Evolutionary conservation across 345 rosid species (phyloP), one percentile per base, ranked within the genome.

Genomic region (Eucalyptus pauciflora): DNA sequence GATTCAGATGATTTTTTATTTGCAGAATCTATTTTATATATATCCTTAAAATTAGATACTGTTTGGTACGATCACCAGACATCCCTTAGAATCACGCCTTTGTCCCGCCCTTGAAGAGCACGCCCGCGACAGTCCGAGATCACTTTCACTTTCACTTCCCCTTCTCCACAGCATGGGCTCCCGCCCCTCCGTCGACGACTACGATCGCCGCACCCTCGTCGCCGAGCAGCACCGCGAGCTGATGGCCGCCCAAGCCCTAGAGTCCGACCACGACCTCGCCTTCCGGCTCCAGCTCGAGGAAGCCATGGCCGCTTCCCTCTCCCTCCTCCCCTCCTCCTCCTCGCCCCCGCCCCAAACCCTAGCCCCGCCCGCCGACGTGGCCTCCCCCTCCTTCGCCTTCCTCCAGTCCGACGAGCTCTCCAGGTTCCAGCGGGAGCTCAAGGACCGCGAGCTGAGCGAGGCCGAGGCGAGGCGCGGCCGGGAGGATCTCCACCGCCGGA

Each of bases 261-360:
- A 92, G 22, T 90, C 93, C 33, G 97, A 95, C 80, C 89, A 87
- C 60, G 95, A 95, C 86, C 86, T 90, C 27, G 96, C 97, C 86
- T 94, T 85, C 92, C 88, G 90, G 17, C 94, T 95, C 89, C 97
- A 95, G 91, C 91, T 94, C 85, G 90, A 94, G 86, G 96, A 94
- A 89, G 95, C 95, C 48, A 85, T 95, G 45, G 49, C 92, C 89
- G 94, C 94, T 71, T 94, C 95, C 43, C 92, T 93, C 88, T 86
- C 87, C 87, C 37, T 85, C 88, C 86, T 93, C 52, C 60, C 90
- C 24, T 76, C 90, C 50, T 86, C 90, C 22, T 87, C 91, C 64
- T n/a, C 69, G 69, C 64, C 92, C 3, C 87, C 83, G 7, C 49
- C 86, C 18, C 64, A 67, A 71, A 11, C 85, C 48, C 18, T 58